Evolutionary conservation across 345 rosid genomes (phyloP), one percentile per base, ranked within the genome.

Genomic region (Cardamine chenopodiifolia): DNA sequence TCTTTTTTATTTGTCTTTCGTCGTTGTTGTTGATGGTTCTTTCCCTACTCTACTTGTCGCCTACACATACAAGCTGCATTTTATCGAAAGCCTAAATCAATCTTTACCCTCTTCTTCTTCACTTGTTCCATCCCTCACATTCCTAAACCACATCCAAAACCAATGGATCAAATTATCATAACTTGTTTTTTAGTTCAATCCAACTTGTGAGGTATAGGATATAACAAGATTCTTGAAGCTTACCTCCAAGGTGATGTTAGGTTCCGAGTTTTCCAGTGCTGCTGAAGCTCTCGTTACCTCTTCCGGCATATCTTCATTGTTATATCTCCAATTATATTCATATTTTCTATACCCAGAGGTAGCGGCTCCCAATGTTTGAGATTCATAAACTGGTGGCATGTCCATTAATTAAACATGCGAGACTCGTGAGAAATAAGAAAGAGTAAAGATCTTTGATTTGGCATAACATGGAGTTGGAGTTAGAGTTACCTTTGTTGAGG

Each of bases 231-330:
- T 4, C 34, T 39, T 71, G 68, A 37, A 68, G 79, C 89, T 62
- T 61, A 90, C 99, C 98, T 87, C 99, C 97, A 90, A 7, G 99
- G 90, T 22, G 97, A 64, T 14, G 94, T 89, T 74, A 95, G 80
- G 80, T 92, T 92, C 60, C 90, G 74, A 49, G 99, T 90, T 82
- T 95, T 95, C 98, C 65, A 95, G 62, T 15, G 93, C 92, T 45
- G 90, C 54, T 73, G 98, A 90, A 80, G 96, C 85, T 85, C 88
- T 89, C 63, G 79, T 79, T 53, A 90, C 86, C 12, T 90, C 98
- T 52, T 92, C 98, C 0, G 86, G 77, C 48, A 68, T 58, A 59
- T 90, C 96, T 37, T 90, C 87, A 54, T 64, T 79, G 25, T 84
- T 93, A 45, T 92, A 82, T 87, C 96, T 89, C 94, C 96, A 82